These are phyloP conservation scores for Dioscorea cayenensis DNA, from an alignment of 116 monocot genomes.

Conservation along the genomic window DNA sequence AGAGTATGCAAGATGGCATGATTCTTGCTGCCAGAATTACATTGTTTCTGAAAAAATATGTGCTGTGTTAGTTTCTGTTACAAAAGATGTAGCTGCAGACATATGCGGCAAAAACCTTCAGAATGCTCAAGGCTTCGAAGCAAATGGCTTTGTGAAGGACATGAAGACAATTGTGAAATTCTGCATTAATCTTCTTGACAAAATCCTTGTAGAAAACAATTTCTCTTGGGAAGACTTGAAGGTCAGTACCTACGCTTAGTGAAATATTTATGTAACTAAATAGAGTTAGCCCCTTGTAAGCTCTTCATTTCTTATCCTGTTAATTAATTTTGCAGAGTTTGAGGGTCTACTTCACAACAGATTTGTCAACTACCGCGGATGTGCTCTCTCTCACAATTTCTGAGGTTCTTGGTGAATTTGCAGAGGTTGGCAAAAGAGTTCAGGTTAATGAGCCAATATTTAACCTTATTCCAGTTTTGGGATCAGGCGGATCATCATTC, in stretches of 20 bases:
- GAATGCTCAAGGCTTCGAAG: not conserved
- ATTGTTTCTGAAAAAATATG: constrained; percentile 50
- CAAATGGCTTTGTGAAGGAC: constrained; percentile 11
- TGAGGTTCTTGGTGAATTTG: constrained; percentile 22
- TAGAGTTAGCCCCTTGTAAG: not conserved
- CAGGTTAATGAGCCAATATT: constrained; percentile 1
- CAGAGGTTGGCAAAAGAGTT: not conserved
- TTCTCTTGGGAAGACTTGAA: constrained; percentile 63
- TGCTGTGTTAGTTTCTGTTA: constrained; percentile 46
- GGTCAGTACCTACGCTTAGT: constrained; percentile 32
- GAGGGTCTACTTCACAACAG: constrained; percentile 56
- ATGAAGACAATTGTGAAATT: constrained; percentile 41
- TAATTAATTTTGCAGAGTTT: constrained; percentile 49
- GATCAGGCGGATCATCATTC: constrained; percentile 17
- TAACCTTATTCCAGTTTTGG: constrained; percentile 21
- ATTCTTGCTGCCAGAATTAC: constrained; percentile 46
- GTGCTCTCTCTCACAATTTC: constrained; percentile 15
- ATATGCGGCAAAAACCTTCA: constrained; percentile 32
- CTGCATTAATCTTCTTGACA: constrained; percentile 42
- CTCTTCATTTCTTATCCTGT: not conserved
- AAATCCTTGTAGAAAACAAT: constrained; percentile 41
- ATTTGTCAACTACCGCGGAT: constrained; percentile 15
- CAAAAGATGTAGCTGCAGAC: constrained; percentile 28
- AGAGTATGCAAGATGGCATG: constrained; percentile 20
- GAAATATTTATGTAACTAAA: not conserved